phyloP scores from a whole-genome alignment of 2,329 filamentous ascomycete genomes.

The Fusarium sp. region DNA sequence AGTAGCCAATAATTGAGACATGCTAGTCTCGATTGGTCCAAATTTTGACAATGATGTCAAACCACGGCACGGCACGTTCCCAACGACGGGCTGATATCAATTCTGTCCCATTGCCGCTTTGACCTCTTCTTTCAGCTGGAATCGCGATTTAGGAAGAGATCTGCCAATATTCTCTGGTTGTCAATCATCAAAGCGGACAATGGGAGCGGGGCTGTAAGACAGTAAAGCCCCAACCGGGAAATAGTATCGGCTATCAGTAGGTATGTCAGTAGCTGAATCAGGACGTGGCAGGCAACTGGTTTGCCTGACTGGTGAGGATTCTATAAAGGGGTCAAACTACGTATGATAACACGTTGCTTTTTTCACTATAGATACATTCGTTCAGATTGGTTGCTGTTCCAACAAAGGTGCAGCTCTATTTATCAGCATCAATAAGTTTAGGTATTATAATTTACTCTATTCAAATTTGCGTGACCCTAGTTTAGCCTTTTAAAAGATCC shows the following conservation, averaged over 20 bases:
- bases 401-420: too few species aligned
- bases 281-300: too few species aligned
- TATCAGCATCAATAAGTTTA: too few species aligned
- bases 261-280: background rate
- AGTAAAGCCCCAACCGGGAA: fast-evolving
- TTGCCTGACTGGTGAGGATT: too few species aligned
- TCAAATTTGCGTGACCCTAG: too few species aligned
- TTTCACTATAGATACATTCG: too few species aligned
- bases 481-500: too few species aligned
- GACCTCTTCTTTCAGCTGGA: background rate
- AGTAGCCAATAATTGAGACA: background rate
- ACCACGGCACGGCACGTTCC: background rate
- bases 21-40: background rate
- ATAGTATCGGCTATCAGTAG: background rate
- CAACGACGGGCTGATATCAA: background rate
- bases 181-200: background rate
- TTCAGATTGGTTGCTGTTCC: too few species aligned
- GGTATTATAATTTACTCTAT: too few species aligned
- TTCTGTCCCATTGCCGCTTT: background rate
- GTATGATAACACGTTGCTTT: too few species aligned
- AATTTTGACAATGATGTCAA: background rate
- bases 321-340: too few species aligned
- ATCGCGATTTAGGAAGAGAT: background rate
- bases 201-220: background rate
- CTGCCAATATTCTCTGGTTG: background rate